Evolutionary conservation across 2,329 filamentous ascomycete species (phyloP), one percentile per base, ranked within the genome.

Genomic region (Blastomyces gilchristii): DNA sequence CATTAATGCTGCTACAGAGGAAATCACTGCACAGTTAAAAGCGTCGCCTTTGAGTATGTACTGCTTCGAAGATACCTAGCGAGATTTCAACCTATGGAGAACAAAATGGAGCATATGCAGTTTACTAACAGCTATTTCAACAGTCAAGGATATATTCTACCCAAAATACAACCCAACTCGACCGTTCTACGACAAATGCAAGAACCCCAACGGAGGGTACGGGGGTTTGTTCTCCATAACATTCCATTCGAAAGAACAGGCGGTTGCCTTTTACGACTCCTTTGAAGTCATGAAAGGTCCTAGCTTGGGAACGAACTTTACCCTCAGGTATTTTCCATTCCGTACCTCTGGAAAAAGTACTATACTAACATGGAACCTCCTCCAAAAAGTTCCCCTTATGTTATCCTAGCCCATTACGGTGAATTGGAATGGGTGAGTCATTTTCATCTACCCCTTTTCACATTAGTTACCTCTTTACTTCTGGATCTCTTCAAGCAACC

Each of bases 241-340:
- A 0, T 96, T 97, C 71, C 79, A 89, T 68, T 81, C 81, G 1
- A 84, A 82, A 63, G 79, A 81, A 39, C 86, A 92, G 66, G 90
- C 93, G 0, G 79, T 90, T 62, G 83, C 85, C 0, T 97, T 97
- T 74, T 97, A 88, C 75, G 91, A 99, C 75, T 82, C 84, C 14
- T 78, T 99, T 18, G 86, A 95, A 66, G 94, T 91, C 1, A 87
- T 91, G 49, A 99, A 99, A 75, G 94, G 94, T 0, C 94, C 94
- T 0, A 97, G 91, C 75, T 79, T 99, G 59, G 94, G 94, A 1
- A 97, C 94, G 0, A 99, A 99, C 75, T 99, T 99, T 73, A 97
- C 94, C 0, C 80, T 99, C 47, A 88, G 79, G 80, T 81, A 64
- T 28, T 54, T 53, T 54, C 57, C 45, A 9, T 28, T 45, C 57